phyloP scores from a whole-genome alignment of 495 filamentous ascomycete species.

The Hypoxylon crocopeplum region DNA sequence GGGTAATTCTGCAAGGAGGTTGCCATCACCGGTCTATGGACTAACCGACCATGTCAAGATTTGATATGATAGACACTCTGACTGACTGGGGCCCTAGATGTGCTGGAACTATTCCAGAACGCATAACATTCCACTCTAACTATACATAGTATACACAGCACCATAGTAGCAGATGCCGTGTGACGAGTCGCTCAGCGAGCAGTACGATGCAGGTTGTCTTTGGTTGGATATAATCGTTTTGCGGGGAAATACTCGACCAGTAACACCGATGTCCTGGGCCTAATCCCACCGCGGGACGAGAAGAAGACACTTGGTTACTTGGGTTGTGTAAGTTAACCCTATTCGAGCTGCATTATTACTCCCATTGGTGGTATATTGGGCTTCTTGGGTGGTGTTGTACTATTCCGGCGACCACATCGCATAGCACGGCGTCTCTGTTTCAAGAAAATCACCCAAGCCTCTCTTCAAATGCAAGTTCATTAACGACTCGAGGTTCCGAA shows the following conservation, averaged over 20 bases:
- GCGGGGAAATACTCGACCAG: slow-evolving; percentile 43
- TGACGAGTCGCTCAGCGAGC: slow-evolving; percentile 24
- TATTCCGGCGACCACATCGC: slow-evolving; percentile 13
- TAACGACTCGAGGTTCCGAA: slow-evolving; percentile 20
- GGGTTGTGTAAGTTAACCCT: slow-evolving; percentile 29
- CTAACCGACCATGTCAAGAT: slow-evolving; percentile 28
- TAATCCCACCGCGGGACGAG: slow-evolving; percentile 36
- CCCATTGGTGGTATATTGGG: slow-evolving; percentile 24
- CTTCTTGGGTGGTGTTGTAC: slow-evolving; percentile 10
- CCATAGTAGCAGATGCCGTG: slow-evolving; percentile 26
- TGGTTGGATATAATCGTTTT: slow-evolving; percentile 37
- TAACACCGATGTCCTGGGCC: slow-evolving; percentile 41
- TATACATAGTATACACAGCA: slow-evolving; percentile 24
- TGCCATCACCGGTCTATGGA: slow-evolving; percentile 26
- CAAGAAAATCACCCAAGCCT: slow-evolving; percentile 33
- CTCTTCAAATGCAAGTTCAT: slow-evolving; percentile 25
- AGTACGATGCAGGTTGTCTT: slow-evolving; percentile 21
- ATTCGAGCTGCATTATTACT: slow-evolving; percentile 15
- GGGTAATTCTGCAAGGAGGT: slow-evolving; percentile 34
- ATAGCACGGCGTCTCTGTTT: slow-evolving; percentile 26
- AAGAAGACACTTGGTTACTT: slow-evolving; percentile 16
- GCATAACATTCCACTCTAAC: slow-evolving; percentile 7
- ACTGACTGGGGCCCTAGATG: slow-evolving; percentile 2
- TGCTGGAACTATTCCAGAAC: slow-evolving; percentile 35
- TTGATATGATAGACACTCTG: slow-evolving; percentile 24